Evolutionary conservation across 176 grass and related monocot genomes (phyloP).

Genomic region (Microstegium vimineum): DNA sequence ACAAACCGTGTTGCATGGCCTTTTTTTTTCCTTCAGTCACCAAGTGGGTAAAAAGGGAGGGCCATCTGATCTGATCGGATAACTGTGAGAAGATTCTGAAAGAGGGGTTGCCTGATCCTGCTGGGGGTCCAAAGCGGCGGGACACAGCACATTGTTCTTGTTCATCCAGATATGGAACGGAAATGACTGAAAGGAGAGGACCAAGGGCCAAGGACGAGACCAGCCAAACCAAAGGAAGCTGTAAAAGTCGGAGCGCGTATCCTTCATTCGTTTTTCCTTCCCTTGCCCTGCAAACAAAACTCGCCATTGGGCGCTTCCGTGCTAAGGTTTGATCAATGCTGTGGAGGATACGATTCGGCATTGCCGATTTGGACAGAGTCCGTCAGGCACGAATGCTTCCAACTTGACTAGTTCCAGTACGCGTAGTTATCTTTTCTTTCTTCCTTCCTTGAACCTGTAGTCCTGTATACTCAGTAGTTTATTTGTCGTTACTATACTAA

Average conservation of each 20-base stretch:
- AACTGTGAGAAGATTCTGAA: constrained; percentile 36
- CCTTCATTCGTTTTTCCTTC: neutral
- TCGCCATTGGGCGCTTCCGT: constrained; percentile 38
- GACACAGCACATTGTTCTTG: constrained; percentile 24
- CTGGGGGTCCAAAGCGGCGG: constrained; percentile 3
- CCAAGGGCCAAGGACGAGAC: neutral
- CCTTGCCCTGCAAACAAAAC: constrained; percentile 6
- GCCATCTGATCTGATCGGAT: constrained; percentile 44
- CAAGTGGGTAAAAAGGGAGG: constrained; percentile 8
- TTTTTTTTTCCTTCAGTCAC: neutral
- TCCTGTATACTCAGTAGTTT: too few species aligned
- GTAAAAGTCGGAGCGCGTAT: constrained; percentile 15
- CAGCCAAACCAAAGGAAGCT: neutral
- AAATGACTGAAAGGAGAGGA: neutral
- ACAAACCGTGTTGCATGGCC: constrained; percentile 12
- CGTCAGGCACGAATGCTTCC: neutral
- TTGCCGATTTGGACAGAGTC: constrained; percentile 1
- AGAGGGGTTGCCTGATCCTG: neutral
- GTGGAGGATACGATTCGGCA: neutral
- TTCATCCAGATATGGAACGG: constrained; percentile 27
- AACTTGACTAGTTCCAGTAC: neutral
- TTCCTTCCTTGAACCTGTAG: too few species aligned
- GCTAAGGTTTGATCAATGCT: constrained; percentile 28
- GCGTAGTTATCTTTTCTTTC: neutral
- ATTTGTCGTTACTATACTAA: too few species aligned